Evolutionary conservation across 2,329 filamentous ascomycete genomes (phyloP).

Genomic region (Cordyceps javanica): DNA sequence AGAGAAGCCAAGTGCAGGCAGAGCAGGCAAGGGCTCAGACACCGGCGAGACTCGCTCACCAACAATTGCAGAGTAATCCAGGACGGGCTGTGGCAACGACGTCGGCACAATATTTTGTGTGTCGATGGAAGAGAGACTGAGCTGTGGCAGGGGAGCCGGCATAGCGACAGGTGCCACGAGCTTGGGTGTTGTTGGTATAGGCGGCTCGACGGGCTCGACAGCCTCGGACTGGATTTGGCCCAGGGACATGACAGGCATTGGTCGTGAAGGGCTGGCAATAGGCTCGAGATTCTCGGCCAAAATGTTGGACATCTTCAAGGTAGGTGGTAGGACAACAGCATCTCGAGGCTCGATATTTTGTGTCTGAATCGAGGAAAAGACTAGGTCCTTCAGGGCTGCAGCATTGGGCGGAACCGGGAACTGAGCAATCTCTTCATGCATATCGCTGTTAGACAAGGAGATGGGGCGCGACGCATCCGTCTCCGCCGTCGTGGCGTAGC

Average conservation of each 20-base stretch:
- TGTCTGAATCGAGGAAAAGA: conserved; percentile 38
- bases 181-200: conserved; percentile 17
- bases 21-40: conserved; percentile 20
- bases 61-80: conserved; percentile 13
- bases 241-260: conserved; percentile 20
- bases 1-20: conserved; percentile 21
- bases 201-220: conserved; percentile 25
- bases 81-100: conserved; percentile 23
- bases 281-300: conserved; percentile 26
- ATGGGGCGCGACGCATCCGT: conserved; percentile 32
- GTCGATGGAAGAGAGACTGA: conserved; percentile 25
- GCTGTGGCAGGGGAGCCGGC: conserved; percentile 17
- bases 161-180: conserved; percentile 6
- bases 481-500: conserved; percentile 18
- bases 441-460: conserved; percentile 49
- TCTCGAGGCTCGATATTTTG: conserved; percentile 38
- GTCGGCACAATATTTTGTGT: conserved; percentile 23
- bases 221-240: conserved; percentile 21
- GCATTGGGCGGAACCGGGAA: conserved; percentile 49
- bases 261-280: conserved; percentile 19
- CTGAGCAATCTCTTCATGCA: conserved; percentile 46
- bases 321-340: conserved; percentile 17
- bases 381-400: conserved; percentile 31
- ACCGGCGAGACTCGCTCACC: conserved; percentile 20
- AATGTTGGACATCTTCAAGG: conserved; percentile 23